Evolutionary conservation across 331 rosid species (phyloP).

Genomic region (Quercus tomentella): DNA sequence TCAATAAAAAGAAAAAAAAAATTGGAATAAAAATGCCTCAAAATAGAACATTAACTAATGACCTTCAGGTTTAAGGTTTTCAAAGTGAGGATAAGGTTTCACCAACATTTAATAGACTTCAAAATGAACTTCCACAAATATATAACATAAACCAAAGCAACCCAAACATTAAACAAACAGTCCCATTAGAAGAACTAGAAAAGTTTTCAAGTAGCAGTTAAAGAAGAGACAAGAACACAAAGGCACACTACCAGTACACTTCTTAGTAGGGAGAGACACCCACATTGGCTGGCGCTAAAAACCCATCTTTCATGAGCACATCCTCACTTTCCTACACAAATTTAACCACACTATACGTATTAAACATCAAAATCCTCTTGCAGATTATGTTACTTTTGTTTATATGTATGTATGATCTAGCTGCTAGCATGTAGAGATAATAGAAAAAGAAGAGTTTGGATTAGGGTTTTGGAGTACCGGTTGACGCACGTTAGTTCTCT

Average conservation of each 20-base stretch:
- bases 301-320: constrained; percentile 83
- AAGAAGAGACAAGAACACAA: not conserved
- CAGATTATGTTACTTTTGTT: constrained; percentile 6
- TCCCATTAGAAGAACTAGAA: not conserved
- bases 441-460: not conserved
- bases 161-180: not conserved
- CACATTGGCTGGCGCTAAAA: constrained; percentile 63
- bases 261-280: constrained; percentile 80
- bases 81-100: not conserved
- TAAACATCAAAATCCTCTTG: constrained; percentile 21
- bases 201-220: not conserved
- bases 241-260: not conserved
- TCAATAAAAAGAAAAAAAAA: too few species aligned
- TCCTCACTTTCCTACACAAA: constrained; percentile 75
- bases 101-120: not conserved
- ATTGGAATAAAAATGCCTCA: not conserved
- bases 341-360: not conserved
- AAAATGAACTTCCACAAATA: not conserved
- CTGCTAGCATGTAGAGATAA: not conserved
- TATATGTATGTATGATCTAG: not conserved
- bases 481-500: constrained; percentile 64
- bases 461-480: constrained; percentile 51
- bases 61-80: not conserved
- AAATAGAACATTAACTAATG: not conserved
- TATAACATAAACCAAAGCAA: not conserved